Base-by-base conservation (phyloP, 805 yeast species). In the Candida awuae region DNA sequence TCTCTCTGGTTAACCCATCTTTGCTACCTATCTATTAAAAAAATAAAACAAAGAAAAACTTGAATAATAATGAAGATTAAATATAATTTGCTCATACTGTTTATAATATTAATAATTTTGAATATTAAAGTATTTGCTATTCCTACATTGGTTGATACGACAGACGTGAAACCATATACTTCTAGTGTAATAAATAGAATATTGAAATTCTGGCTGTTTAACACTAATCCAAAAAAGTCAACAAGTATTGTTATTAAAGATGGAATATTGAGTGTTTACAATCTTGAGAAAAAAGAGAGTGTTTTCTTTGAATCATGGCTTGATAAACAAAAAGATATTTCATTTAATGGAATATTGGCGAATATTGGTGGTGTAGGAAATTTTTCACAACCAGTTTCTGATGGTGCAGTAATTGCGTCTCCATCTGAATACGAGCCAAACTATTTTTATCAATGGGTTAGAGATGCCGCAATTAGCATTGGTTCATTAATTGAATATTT, bases 391-490 rank as follows among this genome's bases (percentile, higher is more conserved):
- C 63, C 62, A 21, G 77, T 79, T 2, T 64, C 73, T 0, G 50
- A 58, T 6, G 97, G 97, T 22, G 84, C 75, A 2, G 81, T 86
- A 5, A 69, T 88, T 47, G 97, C 97, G 1, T 77, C 92, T 7
- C 94, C 95, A 7, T 85, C 95, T 1, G 72, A 58, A 37, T 6
- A 37, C 0, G 47, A 66, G 18, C 97, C 97, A 1, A 71, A 90
- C 59, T 90, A 90, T 59, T 87, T 75, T 52, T 90, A 72, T 53
- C 94, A 84, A 54, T 90, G 97, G 97, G 70, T 76, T 4, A 70
- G 97, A 54, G 97, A 90, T 57, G 77, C 87, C 23, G 96, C 96
- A 0, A 72, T 90, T 37, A 78, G 94, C 1, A 68, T 81, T 30
- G 73, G 73, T 40, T 67, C 94, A 0, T 61, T 90, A 35, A 66